These are phyloP conservation scores for Tolypocladium sp. DNA, from an alignment of 2,329 filamentous ascomycete species.

Conservation along the genomic window DNA sequence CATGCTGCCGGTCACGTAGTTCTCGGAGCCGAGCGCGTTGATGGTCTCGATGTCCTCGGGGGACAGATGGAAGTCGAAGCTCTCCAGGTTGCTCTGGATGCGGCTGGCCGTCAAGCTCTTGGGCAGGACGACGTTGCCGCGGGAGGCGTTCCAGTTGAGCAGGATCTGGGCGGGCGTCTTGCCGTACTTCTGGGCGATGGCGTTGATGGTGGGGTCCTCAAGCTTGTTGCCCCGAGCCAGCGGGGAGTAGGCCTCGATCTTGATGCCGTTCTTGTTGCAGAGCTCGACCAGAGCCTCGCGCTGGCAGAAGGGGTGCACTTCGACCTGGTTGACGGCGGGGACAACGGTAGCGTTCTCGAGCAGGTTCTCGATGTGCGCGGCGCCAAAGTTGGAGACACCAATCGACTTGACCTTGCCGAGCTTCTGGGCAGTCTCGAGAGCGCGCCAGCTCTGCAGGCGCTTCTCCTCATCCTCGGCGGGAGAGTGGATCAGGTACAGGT, in stretches of 20 bases:
- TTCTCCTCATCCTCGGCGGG: slow-evolving; percentile 60
- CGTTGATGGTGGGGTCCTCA: slow-evolving; percentile 50
- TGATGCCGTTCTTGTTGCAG: slow-evolving; percentile 46
- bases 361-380: slow-evolving; percentile 49
- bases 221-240: slow-evolving; percentile 27
- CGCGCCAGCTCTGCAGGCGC: slow-evolving; percentile 65
- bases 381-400: slow-evolving; percentile 72
- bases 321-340: slow-evolving; percentile 71
- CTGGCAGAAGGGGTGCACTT: slow-evolving; percentile 67
- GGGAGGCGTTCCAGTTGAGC: slow-evolving; percentile 70
- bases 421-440: slow-evolving; percentile 56
- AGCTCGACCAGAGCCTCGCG: slow-evolving; percentile 49
- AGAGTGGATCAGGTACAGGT: slow-evolving; percentile 58
- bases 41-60: slow-evolving; percentile 51
- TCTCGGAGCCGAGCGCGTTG: slow-evolving; percentile 56
- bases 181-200: slow-evolving; percentile 58
- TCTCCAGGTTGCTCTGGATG: slow-evolving; percentile 56
- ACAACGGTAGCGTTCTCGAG: slow-evolving; percentile 46
- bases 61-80: slow-evolving; percentile 53
- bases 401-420: slow-evolving; percentile 59
- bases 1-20: slow-evolving; percentile 55
- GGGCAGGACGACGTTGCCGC: slow-evolving; percentile 63
- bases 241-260: slow-evolving; percentile 48
- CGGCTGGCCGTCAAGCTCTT: slow-evolving; percentile 60
- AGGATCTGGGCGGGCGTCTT: slow-evolving; percentile 67